Percentiles rank a stretch among this genome's conserved stretches.
phyloP scores from a whole-genome alignment of 2,329 filamentous ascomycete genomes.

The Fusarium sterilihyphosum region DNA sequence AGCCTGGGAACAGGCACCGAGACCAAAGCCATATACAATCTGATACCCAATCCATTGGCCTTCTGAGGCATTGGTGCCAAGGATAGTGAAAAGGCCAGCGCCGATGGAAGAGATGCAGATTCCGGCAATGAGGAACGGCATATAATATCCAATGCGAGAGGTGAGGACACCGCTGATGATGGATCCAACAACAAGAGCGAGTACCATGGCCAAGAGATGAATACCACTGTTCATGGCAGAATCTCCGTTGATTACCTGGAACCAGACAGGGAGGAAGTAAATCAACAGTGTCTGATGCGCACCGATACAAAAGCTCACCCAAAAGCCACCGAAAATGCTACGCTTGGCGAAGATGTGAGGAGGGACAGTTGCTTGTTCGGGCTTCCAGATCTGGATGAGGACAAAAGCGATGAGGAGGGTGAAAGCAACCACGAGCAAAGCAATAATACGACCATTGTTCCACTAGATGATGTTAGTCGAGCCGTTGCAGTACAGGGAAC shows the following conservation, averaged over 20 bases:
- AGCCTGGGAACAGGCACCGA: conserved; percentile 57
- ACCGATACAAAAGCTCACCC: conserved; percentile 39
- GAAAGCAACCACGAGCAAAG: conserved; percentile 52
- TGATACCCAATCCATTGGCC: conserved; percentile 46
- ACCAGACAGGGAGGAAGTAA: conserved; percentile 62
- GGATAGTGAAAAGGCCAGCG: conserved; percentile 55
- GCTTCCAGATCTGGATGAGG: conserved; percentile 48
- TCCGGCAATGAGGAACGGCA: conserved; percentile 51
- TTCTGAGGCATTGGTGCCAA: conserved; percentile 31
- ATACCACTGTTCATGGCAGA: conserved; percentile 45
- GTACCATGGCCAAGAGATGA: conserved; percentile 43
- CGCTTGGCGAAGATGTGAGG: conserved; percentile 54
- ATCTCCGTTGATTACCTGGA: conserved; percentile 56
- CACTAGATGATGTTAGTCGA: not conserved
- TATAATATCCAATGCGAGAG: conserved; percentile 53
- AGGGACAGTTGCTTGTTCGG: conserved; percentile 53
- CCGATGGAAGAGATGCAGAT: conserved; percentile 48
- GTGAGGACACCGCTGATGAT: conserved; percentile 44
- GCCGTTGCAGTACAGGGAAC: not conserved
- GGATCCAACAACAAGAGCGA: conserved; percentile 43
- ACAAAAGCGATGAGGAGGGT: conserved; percentile 56
- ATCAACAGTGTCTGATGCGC: conserved; percentile 41
- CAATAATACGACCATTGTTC: not conserved
- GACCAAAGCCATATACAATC: conserved; percentile 54
- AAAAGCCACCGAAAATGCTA: conserved; percentile 51